Evolutionary conservation across 2,329 filamentous ascomycete species (phyloP), one percentile per base, ranked within the genome.

Genomic region (Neopestalotiopsis rosae): DNA sequence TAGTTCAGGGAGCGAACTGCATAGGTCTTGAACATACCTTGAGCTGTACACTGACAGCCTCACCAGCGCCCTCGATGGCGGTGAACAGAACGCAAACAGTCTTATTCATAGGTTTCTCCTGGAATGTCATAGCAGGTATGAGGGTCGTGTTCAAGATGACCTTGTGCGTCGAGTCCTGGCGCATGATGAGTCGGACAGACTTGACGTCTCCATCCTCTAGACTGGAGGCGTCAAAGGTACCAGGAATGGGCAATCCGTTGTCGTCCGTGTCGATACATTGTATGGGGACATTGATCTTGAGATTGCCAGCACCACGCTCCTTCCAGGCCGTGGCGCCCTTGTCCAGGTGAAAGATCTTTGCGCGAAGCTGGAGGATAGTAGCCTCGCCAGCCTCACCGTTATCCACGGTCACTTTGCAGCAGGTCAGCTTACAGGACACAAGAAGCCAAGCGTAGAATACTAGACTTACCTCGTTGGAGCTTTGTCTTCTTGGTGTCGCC

Each of bases 101-200:
- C 79, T 94, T 94, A 70, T 92, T 87, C 57, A 88, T 89, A 38
- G 93, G 90, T 74, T 92, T 92, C 65, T 94, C 89, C 70, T 94
- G 91, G 76, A 97, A 94, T 59, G 90, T 89, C 88, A 97, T 92
- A 5, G 90, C 89, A 68, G 93, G 91, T 69, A 94, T 88, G 69
- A 98, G 86, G 1, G 91, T 89, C 1, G 92, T 94, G 81, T 98
- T 98, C 65, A 98, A 85, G 71, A 97, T 91, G 67, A 98, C 90
- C 28, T 94, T 89, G 75, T 95, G 90, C 1, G 94, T 96, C 70
- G 94, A 94, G 76, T 98, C 95, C 73, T 97, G 94, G 20, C 95
- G 91, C 90, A 98, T 94, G 70, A 98, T 88, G 72, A 98, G 88
- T 57, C 95, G 92, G 30, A 91, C 87, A 68, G 89, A 84, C 72